A percentile compares a stretch with the other conserved stretches of the same genome.
Evolutionary conservation across 2,329 filamentous ascomycete species (phyloP).

Genomic region (Cercospora sesami): DNA sequence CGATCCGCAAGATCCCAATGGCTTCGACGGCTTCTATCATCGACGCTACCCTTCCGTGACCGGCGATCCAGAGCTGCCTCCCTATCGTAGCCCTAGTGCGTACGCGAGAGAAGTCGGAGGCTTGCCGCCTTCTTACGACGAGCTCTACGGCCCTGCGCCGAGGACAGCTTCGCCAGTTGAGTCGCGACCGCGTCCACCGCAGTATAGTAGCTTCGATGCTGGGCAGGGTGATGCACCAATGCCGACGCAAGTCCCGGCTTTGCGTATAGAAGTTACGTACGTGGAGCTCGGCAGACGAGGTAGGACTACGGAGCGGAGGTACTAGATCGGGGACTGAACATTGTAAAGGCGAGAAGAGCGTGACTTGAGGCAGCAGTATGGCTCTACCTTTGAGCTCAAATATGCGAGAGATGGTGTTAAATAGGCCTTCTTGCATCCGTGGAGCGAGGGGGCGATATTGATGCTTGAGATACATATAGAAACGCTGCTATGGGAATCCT

Average conservation of each 20-base stretch:
- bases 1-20: neutral
- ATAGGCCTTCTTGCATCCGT: too few relatives aligned
- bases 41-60: neutral
- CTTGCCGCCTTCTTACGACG: neutral
- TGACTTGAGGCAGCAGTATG: too few relatives aligned
- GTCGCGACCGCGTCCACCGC: neutral
- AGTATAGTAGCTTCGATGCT: neutral
- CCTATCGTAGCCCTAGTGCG: neutral
- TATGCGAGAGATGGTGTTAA: too few relatives aligned
- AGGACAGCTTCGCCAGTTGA: neutral
- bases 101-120: neutral
- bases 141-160: neutral
- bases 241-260: neutral
- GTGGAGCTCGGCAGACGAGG: neutral
- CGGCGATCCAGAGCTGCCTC: neutral
- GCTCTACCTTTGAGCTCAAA: too few relatives aligned
- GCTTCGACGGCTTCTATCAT: neutral
- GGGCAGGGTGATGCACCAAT: neutral
- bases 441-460: too few relatives aligned
- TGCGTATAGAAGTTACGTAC: neutral
- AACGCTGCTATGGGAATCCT: too few relatives aligned
- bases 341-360: too few relatives aligned
- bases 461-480: too few relatives aligned
- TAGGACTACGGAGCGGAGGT: neutral
- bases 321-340: too few relatives aligned